Evolutionary conservation across 441 rosid genomes (phyloP).

Genomic region (Breynia disticha): DNA sequence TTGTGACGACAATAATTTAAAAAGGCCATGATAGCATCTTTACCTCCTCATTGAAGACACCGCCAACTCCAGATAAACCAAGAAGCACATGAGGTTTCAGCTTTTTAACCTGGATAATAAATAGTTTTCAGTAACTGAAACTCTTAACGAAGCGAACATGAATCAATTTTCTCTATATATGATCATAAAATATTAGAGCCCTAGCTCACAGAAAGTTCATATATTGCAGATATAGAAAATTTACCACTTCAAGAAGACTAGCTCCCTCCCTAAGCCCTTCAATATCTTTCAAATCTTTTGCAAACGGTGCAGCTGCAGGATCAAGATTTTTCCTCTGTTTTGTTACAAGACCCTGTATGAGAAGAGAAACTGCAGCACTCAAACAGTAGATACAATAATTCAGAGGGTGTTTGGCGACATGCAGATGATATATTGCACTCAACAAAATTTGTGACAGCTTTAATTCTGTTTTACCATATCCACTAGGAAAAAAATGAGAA

Average conservation of each 20-base stretch:
- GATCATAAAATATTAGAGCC: constrained; percentile 3
- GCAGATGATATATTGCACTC: background rate
- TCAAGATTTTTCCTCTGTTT: constrained; percentile 79
- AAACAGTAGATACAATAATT: background rate
- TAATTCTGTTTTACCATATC: too few relatives aligned
- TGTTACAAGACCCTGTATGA: constrained; percentile 77
- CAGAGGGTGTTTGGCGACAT: background rate
- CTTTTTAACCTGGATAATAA: constrained; percentile 59
- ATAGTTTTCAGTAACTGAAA: constrained; percentile 13
- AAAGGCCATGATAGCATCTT: constrained; percentile 9
- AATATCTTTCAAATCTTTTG: constrained; percentile 55
- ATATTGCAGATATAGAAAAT: constrained; percentile 14
- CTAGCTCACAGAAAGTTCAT: constrained; percentile 6
- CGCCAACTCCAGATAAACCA: constrained; percentile 98
- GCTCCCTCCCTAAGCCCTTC: constrained; percentile 78
- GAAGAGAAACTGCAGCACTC: constrained; percentile 1
- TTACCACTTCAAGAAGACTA: constrained; percentile 85
- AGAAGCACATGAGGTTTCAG: constrained; percentile 90
- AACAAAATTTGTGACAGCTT: too few relatives aligned
- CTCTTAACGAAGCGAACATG: background rate
- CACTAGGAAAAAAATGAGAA: too few relatives aligned
- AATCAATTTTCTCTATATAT: background rate
- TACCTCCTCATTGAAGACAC: constrained; percentile 81
- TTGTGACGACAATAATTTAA: background rate
- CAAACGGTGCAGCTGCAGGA: constrained; percentile 79